Evolutionary conservation across 2,329 filamentous ascomycete species (phyloP).

Genomic region (Kalaharituber pfeilii): DNA sequence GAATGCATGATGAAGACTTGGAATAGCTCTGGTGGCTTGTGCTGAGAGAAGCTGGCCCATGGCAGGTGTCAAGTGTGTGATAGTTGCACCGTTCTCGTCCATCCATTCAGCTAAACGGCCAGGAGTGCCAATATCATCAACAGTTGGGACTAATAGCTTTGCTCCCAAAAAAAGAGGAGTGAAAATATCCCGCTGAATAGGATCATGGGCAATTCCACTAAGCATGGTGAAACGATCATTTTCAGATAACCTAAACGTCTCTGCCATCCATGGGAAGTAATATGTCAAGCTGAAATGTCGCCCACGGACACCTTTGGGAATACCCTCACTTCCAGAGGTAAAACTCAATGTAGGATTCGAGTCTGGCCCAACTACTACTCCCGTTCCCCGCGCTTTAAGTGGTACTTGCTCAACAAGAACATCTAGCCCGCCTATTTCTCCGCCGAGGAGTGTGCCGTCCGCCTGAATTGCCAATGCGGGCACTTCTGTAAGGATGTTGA

Average conservation of each 20-base stretch:
- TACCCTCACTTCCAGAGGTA: slow-evolving; percentile 57
- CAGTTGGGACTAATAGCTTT: slow-evolving; percentile 57
- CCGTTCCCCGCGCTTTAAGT: slow-evolving; percentile 41
- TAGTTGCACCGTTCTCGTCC: slow-evolving; percentile 51
- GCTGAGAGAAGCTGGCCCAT: slow-evolving; percentile 95
- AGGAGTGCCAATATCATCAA: slow-evolving; percentile 62
- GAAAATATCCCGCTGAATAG: slow-evolving; percentile 60
- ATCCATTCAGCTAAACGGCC: slow-evolving; percentile 84
- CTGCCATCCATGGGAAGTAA: slow-evolving; percentile 88
- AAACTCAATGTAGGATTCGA: slow-evolving; percentile 59
- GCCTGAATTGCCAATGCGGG: slow-evolving; percentile 56
- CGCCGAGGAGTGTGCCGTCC: slow-evolving; percentile 55
- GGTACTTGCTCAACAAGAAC: slow-evolving; percentile 40
- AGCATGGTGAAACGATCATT: slow-evolving; percentile 67
- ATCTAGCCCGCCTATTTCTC: slow-evolving; percentile 46
- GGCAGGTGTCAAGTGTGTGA: slow-evolving; percentile 80
- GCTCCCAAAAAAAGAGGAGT: slow-evolving; percentile 78
- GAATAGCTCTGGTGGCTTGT: slow-evolving; percentile 59
- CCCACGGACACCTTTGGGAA: slow-evolving; percentile 72
- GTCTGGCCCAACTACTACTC: slow-evolving; percentile 71
- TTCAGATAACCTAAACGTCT: slow-evolving; percentile 56
- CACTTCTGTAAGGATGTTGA: slow-evolving; percentile 55
- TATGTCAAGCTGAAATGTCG: slow-evolving; percentile 71
- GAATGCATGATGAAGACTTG: slow-evolving; percentile 59
- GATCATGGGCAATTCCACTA: slow-evolving; percentile 65